Evolutionary conservation across 768 basidiomycete genomes (phyloP).

Genomic region (Mycena olivaceomarginata): DNA sequence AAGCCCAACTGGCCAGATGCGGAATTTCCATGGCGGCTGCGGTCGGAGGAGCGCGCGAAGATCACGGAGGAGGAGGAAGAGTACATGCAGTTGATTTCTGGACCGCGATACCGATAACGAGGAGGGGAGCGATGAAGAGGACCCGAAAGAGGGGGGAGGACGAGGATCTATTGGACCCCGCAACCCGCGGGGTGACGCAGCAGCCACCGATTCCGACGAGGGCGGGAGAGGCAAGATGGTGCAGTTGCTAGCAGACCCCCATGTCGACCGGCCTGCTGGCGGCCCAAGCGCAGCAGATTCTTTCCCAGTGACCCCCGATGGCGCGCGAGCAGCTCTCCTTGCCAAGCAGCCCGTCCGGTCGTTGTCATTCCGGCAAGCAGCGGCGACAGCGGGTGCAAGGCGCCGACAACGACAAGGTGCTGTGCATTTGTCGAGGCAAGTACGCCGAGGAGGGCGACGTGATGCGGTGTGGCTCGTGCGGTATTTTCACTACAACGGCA

Average conservation of each 20-base stretch:
- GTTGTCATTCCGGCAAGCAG: conserved; percentile 73
- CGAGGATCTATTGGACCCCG: conserved; percentile 57
- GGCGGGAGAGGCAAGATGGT: conserved; percentile 77
- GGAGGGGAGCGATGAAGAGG: conserved; percentile 59
- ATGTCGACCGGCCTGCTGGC: conserved; percentile 45
- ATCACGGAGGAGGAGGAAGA: conserved; percentile 72
- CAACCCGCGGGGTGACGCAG: conserved; percentile 49
- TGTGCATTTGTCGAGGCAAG: conserved; percentile 80
- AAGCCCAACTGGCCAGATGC: conserved; percentile 87
- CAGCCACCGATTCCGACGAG: conserved; percentile 55
- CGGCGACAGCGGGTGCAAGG: conserved; percentile 59
- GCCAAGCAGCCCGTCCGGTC: conserved; percentile 83
- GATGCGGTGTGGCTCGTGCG: conserved; percentile 89
- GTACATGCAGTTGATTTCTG: conserved; percentile 81
- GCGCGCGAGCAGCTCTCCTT: conserved; percentile 83
- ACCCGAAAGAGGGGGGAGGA: conserved; percentile 45
- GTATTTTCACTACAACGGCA: conserved; percentile 89
- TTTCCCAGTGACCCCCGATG: conserved; percentile 84
- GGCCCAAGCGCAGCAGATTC: conserved; percentile 55
- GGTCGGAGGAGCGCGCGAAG: conserved; percentile 73
- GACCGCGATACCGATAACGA: conserved; percentile 83
- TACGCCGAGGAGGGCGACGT: conserved; percentile 79
- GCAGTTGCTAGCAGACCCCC: conserved; percentile 67
- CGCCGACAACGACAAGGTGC: conserved; percentile 66
- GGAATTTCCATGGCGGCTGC: conserved; percentile 86